These are phyloP conservation scores for Kodamaea sagamina DNA, from an alignment of 805 yeast genomes.

Conservation along the genomic window DNA sequence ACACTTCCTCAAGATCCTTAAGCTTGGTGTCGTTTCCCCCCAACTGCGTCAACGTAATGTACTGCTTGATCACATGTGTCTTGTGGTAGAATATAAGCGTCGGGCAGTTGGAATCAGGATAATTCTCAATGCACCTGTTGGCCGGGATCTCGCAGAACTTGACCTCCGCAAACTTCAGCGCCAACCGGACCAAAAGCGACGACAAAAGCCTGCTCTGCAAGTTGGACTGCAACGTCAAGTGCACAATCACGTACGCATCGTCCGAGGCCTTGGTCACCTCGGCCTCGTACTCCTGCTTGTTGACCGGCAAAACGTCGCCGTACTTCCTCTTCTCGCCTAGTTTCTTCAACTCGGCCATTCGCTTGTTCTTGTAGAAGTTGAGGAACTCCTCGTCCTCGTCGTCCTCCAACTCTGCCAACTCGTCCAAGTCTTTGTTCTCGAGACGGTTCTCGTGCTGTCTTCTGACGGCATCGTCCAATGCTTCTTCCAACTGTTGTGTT, in stretches of 20 bases:
- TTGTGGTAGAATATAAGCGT: constrained; percentile 81
- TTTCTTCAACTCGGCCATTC: constrained; percentile 72
- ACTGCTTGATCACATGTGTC: constrained; percentile 77
- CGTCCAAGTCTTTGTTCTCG: constrained; percentile 75
- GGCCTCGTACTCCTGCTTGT: constrained; percentile 82
- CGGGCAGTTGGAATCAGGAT: constrained; percentile 89
- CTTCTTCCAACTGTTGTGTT: constrained; percentile 82
- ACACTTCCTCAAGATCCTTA: constrained; percentile 69
- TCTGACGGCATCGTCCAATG: constrained; percentile 76
- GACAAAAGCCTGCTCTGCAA: constrained; percentile 74
- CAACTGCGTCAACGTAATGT: constrained; percentile 72
- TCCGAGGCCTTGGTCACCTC: constrained; percentile 84
- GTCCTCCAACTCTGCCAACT: constrained; percentile 83
- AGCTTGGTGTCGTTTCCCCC: constrained; percentile 80
- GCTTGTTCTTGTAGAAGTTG: constrained; percentile 69
- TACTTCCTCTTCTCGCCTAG: constrained; percentile 59
- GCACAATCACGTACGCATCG: constrained; percentile 69
- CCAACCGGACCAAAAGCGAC: constrained; percentile 56
- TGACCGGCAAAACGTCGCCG: constrained; percentile 76
- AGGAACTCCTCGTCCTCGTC: constrained; percentile 93
- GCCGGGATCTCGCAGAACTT: constrained; percentile 94
- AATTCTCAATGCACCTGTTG: constrained; percentile 85
- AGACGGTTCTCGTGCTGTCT: constrained; percentile 81
- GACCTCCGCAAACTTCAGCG: constrained; percentile 72
- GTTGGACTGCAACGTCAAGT: constrained; percentile 66